Conservation (phyloP, 768 basidiomycete genomes). For the Pleurotus sapidus region DNA sequence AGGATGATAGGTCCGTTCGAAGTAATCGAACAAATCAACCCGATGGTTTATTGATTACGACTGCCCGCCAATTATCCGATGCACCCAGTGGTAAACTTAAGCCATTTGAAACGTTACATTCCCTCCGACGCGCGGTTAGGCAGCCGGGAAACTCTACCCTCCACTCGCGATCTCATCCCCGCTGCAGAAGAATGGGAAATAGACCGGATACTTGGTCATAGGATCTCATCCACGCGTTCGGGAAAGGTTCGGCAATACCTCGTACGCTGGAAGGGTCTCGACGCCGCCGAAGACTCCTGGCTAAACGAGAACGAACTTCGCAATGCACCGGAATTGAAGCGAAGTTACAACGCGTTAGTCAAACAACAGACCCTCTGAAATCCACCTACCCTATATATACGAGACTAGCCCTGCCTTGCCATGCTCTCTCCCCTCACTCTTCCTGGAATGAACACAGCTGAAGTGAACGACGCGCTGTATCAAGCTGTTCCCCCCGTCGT, state of each 20-base stretch:
- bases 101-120: constrained; percentile 18
- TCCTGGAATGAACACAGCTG: too few relatives aligned
- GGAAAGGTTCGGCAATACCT: background rate
- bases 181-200: constrained; percentile 15
- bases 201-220: constrained; percentile 14
- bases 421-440: too few relatives aligned
- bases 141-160: constrained; percentile 9
- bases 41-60: constrained; percentile 17
- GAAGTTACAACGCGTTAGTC: constrained; percentile 9
- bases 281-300: constrained; percentile 20
- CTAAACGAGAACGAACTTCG: constrained; percentile 17
- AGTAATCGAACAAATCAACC: constrained; percentile 20
- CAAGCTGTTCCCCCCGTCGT: too few relatives aligned
- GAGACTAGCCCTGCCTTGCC: too few relatives aligned
- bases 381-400: too few relatives aligned
- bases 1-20: constrained; percentile 21
- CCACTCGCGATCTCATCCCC: constrained; percentile 13
- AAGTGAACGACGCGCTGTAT: too few relatives aligned
- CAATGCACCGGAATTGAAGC: constrained; percentile 16
- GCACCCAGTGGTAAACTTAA: constrained; percentile 20
- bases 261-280: constrained; percentile 19
- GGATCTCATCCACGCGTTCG: constrained; percentile 12
- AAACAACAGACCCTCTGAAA: too few relatives aligned
- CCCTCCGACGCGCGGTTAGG: constrained; percentile 14
- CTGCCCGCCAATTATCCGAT: constrained; percentile 22